Conservation (phyloP, 2,329 filamentous ascomycete genomes). For the Fusarium sp. region DNA sequence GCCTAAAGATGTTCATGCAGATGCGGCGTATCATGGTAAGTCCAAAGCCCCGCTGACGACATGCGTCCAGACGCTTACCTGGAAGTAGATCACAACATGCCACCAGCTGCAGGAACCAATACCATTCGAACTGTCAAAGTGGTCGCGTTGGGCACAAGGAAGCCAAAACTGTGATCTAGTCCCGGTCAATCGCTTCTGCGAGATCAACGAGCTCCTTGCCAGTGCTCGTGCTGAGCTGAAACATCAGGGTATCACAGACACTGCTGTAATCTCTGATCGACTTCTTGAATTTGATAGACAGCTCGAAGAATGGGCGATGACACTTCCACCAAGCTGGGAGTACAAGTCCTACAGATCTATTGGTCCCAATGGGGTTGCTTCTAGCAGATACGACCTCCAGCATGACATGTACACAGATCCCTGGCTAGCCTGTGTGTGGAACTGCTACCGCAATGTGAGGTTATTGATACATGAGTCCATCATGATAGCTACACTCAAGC, state of each 20-base stretch:
- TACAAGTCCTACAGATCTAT: conserved; percentile 24
- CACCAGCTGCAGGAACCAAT: conserved; percentile 40
- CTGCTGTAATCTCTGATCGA: not conserved
- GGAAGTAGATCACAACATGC: conserved; percentile 28
- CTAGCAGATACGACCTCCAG: conserved; percentile 12
- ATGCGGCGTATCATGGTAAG: conserved; percentile 35
- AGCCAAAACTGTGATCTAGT: not conserved
- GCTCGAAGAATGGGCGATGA: conserved; percentile 12
- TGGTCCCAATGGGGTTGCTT: conserved; percentile 4
- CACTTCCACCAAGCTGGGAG: conserved; percentile 9
- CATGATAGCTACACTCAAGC: conserved; percentile 19
- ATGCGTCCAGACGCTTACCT: not conserved
- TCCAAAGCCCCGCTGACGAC: not conserved
- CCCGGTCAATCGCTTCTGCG: conserved; percentile 18
- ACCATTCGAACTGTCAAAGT: conserved; percentile 29
- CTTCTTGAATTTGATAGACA: conserved; percentile 27
- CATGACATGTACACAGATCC: conserved; percentile 28
- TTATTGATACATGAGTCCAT: conserved; percentile 36
- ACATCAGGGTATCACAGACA: conserved; percentile 14
- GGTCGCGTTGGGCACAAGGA: conserved; percentile 31
- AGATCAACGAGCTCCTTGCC: conserved; percentile 28
- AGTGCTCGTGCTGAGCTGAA: conserved; percentile 23
- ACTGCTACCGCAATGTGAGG: conserved; percentile 33
- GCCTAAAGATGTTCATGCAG: conserved; percentile 30
- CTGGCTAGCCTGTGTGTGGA: conserved; percentile 37